Percentiles rank a stretch among this genome's conserved stretches.
Evolutionary conservation across 495 filamentous ascomycete species (phyloP).

Genomic region (Parathielavia hyrcaniae): DNA sequence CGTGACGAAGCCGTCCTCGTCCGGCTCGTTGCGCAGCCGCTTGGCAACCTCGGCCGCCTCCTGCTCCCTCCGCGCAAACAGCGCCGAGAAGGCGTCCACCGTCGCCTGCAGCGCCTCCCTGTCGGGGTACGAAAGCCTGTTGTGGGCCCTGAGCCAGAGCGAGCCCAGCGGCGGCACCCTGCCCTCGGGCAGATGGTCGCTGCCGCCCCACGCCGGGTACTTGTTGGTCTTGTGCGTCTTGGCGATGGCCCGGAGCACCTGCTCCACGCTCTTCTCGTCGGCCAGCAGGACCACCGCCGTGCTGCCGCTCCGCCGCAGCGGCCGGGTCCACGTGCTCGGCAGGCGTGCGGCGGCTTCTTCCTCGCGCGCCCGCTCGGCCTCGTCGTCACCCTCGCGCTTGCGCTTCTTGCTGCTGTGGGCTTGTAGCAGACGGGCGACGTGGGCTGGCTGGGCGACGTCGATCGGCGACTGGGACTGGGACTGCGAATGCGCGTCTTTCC

Average conservation of each 20-base stretch:
- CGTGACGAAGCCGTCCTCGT: conserved; percentile 93
- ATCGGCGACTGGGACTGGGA: conserved; percentile 19
- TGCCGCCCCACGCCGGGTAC: conserved; percentile 60
- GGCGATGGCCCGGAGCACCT: conserved; percentile 64
- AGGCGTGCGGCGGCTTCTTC: conserved; percentile 50
- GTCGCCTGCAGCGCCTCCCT: conserved; percentile 55
- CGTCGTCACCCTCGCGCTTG: conserved; percentile 53
- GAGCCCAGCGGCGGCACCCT: conserved; percentile 53
- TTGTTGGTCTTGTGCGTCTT: conserved; percentile 54
- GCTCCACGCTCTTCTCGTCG: conserved; percentile 66
- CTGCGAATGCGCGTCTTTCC: conserved; percentile 23
- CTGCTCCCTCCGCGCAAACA: conserved; percentile 61
- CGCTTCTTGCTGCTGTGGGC: conserved; percentile 57
- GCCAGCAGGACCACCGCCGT: conserved; percentile 77
- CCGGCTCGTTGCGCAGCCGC: conserved; percentile 64
- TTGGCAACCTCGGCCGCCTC: conserved; percentile 58
- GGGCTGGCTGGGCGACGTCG: conserved; percentile 34
- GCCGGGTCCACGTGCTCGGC: conserved; percentile 69
- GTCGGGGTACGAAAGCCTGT: conserved; percentile 63
- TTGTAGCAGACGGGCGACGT: conserved; percentile 35
- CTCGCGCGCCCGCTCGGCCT: conserved; percentile 47
- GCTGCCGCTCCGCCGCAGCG: conserved; percentile 62
- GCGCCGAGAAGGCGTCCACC: conserved; percentile 75
- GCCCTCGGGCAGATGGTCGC: conserved; percentile 38
- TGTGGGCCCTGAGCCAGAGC: conserved; percentile 56